Conservation (phyloP, 192 early-diverging fungal genomes). For the Jimgerdemannia lactiflua region DNA sequence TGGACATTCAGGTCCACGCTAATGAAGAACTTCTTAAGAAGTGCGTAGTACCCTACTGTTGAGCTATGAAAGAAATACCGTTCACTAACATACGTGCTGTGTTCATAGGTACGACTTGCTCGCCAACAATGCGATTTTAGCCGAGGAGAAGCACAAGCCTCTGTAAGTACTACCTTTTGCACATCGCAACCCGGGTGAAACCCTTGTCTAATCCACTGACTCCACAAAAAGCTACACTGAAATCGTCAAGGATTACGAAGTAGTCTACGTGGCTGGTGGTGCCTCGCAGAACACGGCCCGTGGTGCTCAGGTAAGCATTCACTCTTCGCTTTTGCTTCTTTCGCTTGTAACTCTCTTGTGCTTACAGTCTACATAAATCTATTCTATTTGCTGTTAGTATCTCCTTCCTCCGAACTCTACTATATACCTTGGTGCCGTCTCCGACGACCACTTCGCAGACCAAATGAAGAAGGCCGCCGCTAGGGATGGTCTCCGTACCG, state of each 20-base stretch:
- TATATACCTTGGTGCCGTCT: conserved; percentile 93
- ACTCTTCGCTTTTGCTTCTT: conserved; percentile 1
- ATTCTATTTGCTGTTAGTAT: conserved; percentile 44
- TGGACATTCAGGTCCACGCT: conserved; percentile 92
- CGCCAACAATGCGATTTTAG: conserved; percentile 95
- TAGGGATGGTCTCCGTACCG: conserved; percentile 82
- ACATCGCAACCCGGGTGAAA: not conserved
- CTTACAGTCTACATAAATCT: not conserved
- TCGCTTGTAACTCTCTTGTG: not conserved
- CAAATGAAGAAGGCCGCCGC: conserved; percentile 74
- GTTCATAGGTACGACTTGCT: conserved; percentile 65
- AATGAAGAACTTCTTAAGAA: conserved; percentile 72
- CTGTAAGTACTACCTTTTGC: conserved; percentile 53
- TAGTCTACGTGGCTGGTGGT: conserved; percentile 92
- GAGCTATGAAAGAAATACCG: not conserved
- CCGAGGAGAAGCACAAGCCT: conserved; percentile 81
- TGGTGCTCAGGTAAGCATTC: conserved; percentile 56
- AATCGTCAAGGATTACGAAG: conserved; percentile 66
- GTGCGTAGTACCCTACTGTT: conserved; percentile 39
- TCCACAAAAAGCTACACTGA: conserved; percentile 64
- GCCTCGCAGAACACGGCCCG: conserved; percentile 96
- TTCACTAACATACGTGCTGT: not conserved
- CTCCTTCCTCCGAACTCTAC: conserved; percentile 84
- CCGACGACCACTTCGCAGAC: conserved; percentile 79
- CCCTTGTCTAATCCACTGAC: conserved; percentile 4